These are phyloP conservation scores for Backusella psychrophila DNA, from an alignment of 192 early-diverging fungal genomes.

Conservation along the genomic window DNA sequence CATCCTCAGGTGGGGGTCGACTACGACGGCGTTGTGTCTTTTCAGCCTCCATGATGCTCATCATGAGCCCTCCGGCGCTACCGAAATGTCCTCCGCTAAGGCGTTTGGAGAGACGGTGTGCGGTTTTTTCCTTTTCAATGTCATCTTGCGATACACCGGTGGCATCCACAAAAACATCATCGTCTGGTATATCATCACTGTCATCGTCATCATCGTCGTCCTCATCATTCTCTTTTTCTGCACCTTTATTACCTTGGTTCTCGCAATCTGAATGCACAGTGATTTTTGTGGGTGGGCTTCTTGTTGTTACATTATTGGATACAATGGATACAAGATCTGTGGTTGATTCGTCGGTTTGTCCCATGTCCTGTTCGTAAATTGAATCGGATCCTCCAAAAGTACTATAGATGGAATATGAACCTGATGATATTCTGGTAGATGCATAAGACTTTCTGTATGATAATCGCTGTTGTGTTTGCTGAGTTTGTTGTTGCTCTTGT, in stretches of 20 bases:
- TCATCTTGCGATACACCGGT: slow-evolving; percentile 27
- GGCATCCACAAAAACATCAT: slow-evolving; percentile 37
- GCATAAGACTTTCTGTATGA: slow-evolving; percentile 14
- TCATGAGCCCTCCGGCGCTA: slow-evolving; percentile 36
- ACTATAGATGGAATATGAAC: slow-evolving; percentile 25
- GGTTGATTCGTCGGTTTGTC: background rate
- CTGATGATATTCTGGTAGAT: slow-evolving; percentile 25
- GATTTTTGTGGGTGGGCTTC: background rate
- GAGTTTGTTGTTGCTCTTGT: background rate
- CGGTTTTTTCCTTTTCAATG: slow-evolving; percentile 27
- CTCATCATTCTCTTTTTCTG: slow-evolving; percentile 18
- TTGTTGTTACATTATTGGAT: background rate
- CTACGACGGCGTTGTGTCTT: background rate
- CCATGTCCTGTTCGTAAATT: background rate
- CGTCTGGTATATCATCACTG: background rate
- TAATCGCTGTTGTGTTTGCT: background rate
- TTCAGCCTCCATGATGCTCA: slow-evolving; percentile 21
- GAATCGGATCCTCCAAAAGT: slow-evolving; percentile 22
- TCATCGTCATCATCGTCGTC: background rate
- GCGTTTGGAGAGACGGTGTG: slow-evolving; percentile 28
- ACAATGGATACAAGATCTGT: background rate
- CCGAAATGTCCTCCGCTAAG: slow-evolving; percentile 39
- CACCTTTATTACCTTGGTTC: background rate
- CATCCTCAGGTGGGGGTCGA: slow-evolving; percentile 16
- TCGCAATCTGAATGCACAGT: background rate